Evolutionary conservation across 2,329 filamentous ascomycete species (phyloP).

Genomic region (Neofusicoccum kwambonambiense): DNA sequence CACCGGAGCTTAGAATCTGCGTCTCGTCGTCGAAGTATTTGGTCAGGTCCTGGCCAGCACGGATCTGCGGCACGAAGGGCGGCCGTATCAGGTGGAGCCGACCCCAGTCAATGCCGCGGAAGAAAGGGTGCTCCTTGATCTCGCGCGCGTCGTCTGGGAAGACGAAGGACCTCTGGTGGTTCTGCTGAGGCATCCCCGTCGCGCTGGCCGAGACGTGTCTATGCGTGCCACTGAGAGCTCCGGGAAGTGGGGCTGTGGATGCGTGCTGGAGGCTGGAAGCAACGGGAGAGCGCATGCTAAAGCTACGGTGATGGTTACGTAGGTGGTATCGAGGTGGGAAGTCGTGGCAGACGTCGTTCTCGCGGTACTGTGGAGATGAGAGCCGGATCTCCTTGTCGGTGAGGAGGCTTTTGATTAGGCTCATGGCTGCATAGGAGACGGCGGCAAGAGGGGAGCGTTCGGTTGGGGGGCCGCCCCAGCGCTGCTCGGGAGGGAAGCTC

Average conservation of each 20-base stretch:
- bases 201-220: constrained; percentile 10
- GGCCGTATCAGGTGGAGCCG: constrained; percentile 68
- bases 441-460: constrained; percentile 40
- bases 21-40: constrained; percentile 89
- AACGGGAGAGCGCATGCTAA: not conserved
- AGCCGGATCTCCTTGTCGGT: constrained; percentile 73
- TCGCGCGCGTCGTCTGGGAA: constrained; percentile 82
- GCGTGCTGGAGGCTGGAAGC: not conserved
- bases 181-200: constrained; percentile 40
- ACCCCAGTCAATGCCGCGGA: constrained; percentile 75
- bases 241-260: not conserved
- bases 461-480: constrained; percentile 54
- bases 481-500: constrained; percentile 62
- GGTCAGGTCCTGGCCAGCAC: constrained; percentile 54
- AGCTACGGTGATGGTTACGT: constrained; percentile 3
- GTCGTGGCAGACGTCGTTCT: constrained; percentile 54
- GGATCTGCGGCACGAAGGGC: constrained; percentile 76
- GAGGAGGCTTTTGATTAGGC: constrained; percentile 72
- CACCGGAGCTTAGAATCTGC: constrained; percentile 48
- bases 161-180: constrained; percentile 56
- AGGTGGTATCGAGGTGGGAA: constrained; percentile 4
- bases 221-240: constrained; percentile 21
- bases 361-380: constrained; percentile 71
- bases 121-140: constrained; percentile 87
- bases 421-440: constrained; percentile 69